These are phyloP conservation scores for Trichoderma sp. DNA, from an alignment of 2,329 filamentous ascomycete species.

Conservation along the genomic window DNA sequence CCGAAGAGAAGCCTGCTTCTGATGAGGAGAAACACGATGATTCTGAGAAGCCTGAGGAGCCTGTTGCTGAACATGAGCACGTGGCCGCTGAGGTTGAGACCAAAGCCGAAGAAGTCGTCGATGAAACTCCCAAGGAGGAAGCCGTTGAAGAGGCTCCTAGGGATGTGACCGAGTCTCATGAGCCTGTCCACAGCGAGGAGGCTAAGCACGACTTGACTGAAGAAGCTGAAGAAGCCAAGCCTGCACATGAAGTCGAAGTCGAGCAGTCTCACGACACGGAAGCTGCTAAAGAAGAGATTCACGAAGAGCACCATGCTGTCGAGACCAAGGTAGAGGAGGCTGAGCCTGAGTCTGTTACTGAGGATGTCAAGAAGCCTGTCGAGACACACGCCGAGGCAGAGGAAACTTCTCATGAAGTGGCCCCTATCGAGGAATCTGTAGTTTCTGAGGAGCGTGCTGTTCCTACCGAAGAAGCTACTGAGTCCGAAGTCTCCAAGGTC, in stretches of 20 bases:
- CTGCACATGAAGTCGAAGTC: not conserved
- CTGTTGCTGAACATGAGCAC: not conserved
- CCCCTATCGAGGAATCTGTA: not conserved
- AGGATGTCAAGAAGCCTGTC: not conserved
- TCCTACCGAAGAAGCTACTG: not conserved
- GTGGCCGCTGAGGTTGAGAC: conserved; percentile 7
- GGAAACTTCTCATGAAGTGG: not conserved
- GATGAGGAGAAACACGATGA: not conserved
- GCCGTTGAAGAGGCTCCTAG: not conserved
- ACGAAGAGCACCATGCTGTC: conserved; percentile 2
- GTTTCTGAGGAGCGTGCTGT: not conserved
- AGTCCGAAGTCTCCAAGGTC: conserved; percentile 2
- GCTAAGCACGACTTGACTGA: not conserved
- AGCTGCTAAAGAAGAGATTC: not conserved
- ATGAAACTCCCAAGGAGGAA: conserved; percentile 9
- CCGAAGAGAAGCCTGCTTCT: not conserved
- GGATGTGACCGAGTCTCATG: conserved; percentile 9
- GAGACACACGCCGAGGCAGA: not conserved
- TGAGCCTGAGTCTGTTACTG: not conserved
- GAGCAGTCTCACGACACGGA: not conserved
- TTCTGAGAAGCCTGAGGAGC: not conserved
- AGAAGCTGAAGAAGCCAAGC: conserved; percentile 13
- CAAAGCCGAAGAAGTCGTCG: not conserved
- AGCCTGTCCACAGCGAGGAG: not conserved
- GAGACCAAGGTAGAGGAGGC: not conserved